Conservation (phyloP, 805 yeast genomes). For the Candida krabiensis region DNA sequence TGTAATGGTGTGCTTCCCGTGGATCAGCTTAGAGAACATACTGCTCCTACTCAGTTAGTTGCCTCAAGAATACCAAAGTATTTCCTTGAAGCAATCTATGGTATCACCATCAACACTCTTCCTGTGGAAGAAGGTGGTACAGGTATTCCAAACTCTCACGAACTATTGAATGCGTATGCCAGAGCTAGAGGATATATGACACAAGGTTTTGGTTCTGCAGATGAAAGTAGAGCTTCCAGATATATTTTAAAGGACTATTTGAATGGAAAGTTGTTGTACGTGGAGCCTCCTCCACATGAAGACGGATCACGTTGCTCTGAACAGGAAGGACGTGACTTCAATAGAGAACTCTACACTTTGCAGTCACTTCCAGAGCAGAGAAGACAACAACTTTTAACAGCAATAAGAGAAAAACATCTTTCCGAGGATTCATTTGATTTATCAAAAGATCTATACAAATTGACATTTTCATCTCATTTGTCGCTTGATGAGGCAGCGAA, state of each 20-base stretch:
- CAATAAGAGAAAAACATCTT: slow-evolving; percentile 59
- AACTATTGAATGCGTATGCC: slow-evolving; percentile 87
- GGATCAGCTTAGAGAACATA: slow-evolving; percentile 90
- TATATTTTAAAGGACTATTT: slow-evolving; percentile 93
- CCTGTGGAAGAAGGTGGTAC: slow-evolving; percentile 84
- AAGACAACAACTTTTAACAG: slow-evolving; percentile 65
- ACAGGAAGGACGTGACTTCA: slow-evolving; percentile 64
- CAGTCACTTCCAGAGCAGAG: slow-evolving; percentile 69
- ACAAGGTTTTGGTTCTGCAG: slow-evolving; percentile 96
- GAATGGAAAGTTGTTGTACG: slow-evolving; percentile 80
- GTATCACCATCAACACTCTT: slow-evolving; percentile 80
- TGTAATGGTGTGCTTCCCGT: slow-evolving; percentile 99
- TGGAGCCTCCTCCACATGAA: slow-evolving; percentile 83
- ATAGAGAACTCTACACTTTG: slow-evolving; percentile 70
- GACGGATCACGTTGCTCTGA: slow-evolving; percentile 52
- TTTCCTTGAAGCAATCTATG: slow-evolving; percentile 87
- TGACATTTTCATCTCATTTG: slow-evolving; percentile 80
- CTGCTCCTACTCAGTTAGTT: slow-evolving; percentile 85
- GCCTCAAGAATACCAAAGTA: slow-evolving; percentile 86
- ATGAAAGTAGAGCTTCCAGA: slow-evolving; percentile 92
- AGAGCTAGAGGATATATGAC: slow-evolving; percentile 97
- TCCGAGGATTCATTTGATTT: slow-evolving; percentile 56
- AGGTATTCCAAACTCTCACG: slow-evolving; percentile 87
- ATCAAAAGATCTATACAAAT: slow-evolving; percentile 63
- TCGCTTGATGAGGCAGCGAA: slow-evolving; percentile 46